Conservation (phyloP, 371 early-diverging fungal genomes). For the Furculomyces boomerangus region DNA sequence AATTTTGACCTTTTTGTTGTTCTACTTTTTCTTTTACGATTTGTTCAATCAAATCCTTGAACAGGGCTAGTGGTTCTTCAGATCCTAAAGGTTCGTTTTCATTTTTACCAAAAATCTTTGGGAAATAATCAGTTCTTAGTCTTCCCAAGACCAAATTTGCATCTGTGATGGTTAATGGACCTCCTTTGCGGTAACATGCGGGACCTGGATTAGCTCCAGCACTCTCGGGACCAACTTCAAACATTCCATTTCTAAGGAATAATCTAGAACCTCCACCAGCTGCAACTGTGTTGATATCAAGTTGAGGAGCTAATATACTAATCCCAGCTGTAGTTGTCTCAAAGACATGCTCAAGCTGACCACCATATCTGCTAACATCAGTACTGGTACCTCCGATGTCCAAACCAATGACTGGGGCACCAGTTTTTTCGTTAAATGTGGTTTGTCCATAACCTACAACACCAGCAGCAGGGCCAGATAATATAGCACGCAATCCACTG, state of each 20-base stretch:
- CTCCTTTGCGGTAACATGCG: constrained; percentile 85
- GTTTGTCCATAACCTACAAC: constrained; percentile 87
- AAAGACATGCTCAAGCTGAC: constrained; percentile 79
- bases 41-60: constrained; percentile 36
- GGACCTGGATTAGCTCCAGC: constrained; percentile 94
- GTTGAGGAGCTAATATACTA: constrained; percentile 85
- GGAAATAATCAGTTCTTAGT: constrained; percentile 73
- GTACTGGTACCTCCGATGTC: constrained; percentile 95
- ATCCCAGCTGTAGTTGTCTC: constrained; percentile 89
- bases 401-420: constrained; percentile 70
- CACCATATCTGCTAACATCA: constrained; percentile 86
- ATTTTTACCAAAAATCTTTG: constrained; percentile 81
- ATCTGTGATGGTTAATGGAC: constrained; percentile 82
- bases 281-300: constrained; percentile 89
- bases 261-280: constrained; percentile 93
- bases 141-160: constrained; percentile 83
- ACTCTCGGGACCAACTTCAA: constrained; percentile 87
- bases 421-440: constrained; percentile 30
- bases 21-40: constrained; percentile 30
- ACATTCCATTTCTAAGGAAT: constrained; percentile 82
- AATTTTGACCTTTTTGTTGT: neutral
- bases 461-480: constrained; percentile 92
- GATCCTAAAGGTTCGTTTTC: constrained; percentile 67
- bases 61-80: constrained; percentile 38
- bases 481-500: constrained; percentile 72